Evolutionary conservation across 192 early-diverging fungal species (phyloP).

Genomic region (Rhizoclosmatium globosum): DNA sequence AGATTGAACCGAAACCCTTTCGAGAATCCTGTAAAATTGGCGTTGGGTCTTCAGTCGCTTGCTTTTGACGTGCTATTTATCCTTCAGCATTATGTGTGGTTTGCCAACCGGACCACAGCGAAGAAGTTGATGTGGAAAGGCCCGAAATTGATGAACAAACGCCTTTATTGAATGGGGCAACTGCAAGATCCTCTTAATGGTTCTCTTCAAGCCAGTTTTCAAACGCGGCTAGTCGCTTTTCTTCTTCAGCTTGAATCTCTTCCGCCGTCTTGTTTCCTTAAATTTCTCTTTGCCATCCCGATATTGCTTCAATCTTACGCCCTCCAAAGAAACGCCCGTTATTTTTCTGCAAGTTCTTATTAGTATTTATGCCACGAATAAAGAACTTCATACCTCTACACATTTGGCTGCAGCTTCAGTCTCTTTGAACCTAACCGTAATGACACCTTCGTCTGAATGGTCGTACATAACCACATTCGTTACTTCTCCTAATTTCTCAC

Average conservation of each 20-base stretch:
- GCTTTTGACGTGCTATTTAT: constrained; percentile 86
- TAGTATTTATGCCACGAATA: constrained; percentile 8
- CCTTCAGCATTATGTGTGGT: constrained; percentile 83
- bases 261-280: constrained; percentile 59
- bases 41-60: constrained; percentile 81
- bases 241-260: constrained; percentile 75
- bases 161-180: not conserved
- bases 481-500: constrained; percentile 91
- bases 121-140: not conserved
- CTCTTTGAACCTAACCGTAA: constrained; percentile 90
- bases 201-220: constrained; percentile 86
- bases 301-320: constrained; percentile 77
- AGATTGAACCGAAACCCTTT: constrained; percentile 55
- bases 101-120: constrained; percentile 34
- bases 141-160: not conserved
- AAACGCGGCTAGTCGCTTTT: constrained; percentile 83
- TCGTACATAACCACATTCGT: constrained; percentile 96
- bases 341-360: constrained; percentile 71
- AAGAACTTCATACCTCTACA: constrained; percentile 68
- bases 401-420: constrained; percentile 80
- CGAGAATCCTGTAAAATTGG: constrained; percentile 62
- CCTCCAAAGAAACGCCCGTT: constrained; percentile 92
- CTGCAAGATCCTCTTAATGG: constrained; percentile 26
- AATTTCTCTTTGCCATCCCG: constrained; percentile 86
- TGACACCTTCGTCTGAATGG: constrained; percentile 75